Evolutionary conservation across 306 rosid species (phyloP).

Genomic region (Lupinus albus): DNA sequence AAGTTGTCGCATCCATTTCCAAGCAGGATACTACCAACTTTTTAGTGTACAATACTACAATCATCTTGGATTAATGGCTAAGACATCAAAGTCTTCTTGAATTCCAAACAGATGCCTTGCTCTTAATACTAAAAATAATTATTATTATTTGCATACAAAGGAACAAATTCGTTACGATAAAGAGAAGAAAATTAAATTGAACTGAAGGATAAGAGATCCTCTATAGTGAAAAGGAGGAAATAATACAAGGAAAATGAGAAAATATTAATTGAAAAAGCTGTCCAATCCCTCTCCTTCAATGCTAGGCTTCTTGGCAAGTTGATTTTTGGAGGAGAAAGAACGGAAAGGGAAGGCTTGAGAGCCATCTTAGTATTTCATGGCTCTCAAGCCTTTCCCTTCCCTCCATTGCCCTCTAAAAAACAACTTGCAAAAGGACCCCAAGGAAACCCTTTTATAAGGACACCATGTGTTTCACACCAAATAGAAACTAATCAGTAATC

Average conservation of each 20-base stretch:
- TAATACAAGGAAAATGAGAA: background rate
- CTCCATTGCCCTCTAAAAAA: too few relatives aligned
- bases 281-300: background rate
- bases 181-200: background rate
- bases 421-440: too few relatives aligned
- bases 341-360: too few relatives aligned
- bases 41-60: background rate
- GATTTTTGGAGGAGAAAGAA: too few relatives aligned
- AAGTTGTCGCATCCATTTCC: conserved; percentile 18
- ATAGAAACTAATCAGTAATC: background rate
- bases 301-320: too few relatives aligned
- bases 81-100: background rate
- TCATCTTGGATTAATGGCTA: background rate
- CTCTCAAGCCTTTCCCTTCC: too few relatives aligned
- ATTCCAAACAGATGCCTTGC: conserved; percentile 5
- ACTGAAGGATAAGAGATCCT: background rate
- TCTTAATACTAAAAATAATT: background rate
- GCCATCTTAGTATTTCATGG: too few relatives aligned
- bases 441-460: background rate
- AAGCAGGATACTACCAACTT: conserved; percentile 4
- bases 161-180: conserved; percentile 3
- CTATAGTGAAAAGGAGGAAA: background rate
- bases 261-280: background rate
- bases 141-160: background rate
- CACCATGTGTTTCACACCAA: background rate